Conservation (phyloP, 768 basidiomycete species). For the Boletus huronensis region DNA sequence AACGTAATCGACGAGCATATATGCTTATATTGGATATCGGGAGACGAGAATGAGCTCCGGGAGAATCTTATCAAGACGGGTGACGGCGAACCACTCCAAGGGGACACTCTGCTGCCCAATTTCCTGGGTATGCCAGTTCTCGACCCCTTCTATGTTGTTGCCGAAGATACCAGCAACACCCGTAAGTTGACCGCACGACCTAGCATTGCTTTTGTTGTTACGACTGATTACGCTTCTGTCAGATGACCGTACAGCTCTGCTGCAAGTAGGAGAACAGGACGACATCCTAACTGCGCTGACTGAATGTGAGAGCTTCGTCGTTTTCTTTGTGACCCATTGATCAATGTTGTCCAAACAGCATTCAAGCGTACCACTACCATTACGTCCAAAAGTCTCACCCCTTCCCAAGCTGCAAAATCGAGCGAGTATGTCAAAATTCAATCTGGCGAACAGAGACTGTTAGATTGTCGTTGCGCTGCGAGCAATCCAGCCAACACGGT, state of each 20-base stretch:
- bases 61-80: background rate
- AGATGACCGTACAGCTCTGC: no score
- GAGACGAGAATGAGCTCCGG: background rate
- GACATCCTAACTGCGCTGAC: no score
- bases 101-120: background rate
- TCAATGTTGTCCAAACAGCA: no score
- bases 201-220: no score
- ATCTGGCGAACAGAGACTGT: background rate
- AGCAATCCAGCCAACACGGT: background rate
- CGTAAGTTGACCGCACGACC: no score
- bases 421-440: conserved; percentile 5
- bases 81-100: background rate
- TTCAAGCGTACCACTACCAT: background rate
- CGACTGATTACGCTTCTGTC: no score
- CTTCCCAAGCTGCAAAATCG: background rate
- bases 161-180: background rate
- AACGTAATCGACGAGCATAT: background rate
- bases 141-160: background rate
- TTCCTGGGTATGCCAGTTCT: background rate
- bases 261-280: no score
- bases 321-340: no score
- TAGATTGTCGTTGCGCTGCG: conserved; percentile 9
- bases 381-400: background rate
- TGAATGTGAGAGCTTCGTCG: no score
- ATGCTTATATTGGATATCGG: background rate